Percentiles rank a stretch among this genome's conserved stretches.
Conservation (phyloP, 2,329 filamentous ascomycete species). For the Elsinoe fawcettii region DNA sequence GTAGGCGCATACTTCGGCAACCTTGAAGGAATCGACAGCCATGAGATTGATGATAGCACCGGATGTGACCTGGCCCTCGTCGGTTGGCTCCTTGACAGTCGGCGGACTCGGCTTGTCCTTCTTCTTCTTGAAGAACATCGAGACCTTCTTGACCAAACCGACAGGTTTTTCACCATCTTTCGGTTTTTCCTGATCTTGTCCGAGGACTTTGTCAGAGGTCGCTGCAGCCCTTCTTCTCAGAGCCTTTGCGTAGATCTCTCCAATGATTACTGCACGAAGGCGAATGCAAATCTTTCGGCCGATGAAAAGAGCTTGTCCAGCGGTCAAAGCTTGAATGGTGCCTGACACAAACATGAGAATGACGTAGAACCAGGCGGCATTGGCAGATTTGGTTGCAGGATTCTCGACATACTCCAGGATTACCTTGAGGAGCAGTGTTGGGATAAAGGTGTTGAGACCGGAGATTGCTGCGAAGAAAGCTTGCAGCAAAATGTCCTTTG, state of each 20-base stretch:
- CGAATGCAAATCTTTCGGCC: conserved; percentile 91
- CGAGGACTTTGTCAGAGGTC: conserved; percentile 62
- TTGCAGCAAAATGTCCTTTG: conserved; percentile 64
- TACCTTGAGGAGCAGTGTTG: conserved; percentile 80
- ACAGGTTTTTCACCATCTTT: conserved; percentile 20
- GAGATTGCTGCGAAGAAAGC: conserved; percentile 71
- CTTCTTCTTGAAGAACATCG: conserved; percentile 36
- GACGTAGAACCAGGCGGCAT: conserved; percentile 93
- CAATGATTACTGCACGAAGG: conserved; percentile 87
- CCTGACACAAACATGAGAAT: conserved; percentile 81
- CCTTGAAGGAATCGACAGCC: conserved; percentile 99
- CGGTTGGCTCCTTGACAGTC: conserved; percentile 26
- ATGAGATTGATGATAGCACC: conserved; percentile 99
- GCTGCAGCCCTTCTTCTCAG: conserved; percentile 83
- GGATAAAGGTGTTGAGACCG: conserved; percentile 80
- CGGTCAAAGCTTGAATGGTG: conserved; percentile 69
- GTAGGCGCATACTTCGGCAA: conserved; percentile 89
- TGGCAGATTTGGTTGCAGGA: conserved; percentile 64
- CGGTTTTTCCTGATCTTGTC: conserved; percentile 38
- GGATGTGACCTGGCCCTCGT: conserved; percentile 69
- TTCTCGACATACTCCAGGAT: conserved; percentile 93
- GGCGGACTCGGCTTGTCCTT: conserved; percentile 40
- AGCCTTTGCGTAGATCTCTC: conserved; percentile 95
- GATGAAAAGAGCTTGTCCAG: conserved; percentile 84
- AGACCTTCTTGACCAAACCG: not conserved